Conservation (phyloP, 2,329 filamentous ascomycete genomes). For the Colletotrichum camelliae region DNA sequence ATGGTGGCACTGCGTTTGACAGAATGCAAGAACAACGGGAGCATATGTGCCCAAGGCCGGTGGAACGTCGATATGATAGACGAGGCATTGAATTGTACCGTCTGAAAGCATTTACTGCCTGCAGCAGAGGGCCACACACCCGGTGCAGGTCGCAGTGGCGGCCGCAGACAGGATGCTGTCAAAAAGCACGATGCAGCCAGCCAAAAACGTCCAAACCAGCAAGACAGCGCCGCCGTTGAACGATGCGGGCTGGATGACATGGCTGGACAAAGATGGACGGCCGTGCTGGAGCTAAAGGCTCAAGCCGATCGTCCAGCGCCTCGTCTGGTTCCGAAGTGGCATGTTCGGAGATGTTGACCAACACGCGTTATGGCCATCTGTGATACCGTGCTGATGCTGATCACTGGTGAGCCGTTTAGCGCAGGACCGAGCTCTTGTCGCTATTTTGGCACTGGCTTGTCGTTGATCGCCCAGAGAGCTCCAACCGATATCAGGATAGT, state of each 20-base stretch:
- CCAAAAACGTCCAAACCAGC: background rate
- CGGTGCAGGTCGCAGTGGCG: background rate
- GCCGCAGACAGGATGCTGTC: background rate
- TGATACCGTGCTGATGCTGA: background rate
- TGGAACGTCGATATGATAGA: background rate
- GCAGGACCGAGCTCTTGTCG: background rate
- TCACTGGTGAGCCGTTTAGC: background rate
- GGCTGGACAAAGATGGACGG: background rate
- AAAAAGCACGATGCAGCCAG: background rate
- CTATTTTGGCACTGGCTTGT: background rate
- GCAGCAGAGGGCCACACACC: background rate
- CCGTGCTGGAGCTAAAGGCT: background rate
- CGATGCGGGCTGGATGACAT: background rate
- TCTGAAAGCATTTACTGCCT: background rate
- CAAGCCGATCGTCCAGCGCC: background rate
- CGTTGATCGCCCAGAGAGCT: background rate
- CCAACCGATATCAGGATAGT: background rate
- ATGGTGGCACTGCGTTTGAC: background rate
- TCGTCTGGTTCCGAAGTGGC: background rate
- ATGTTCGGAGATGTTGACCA: background rate
- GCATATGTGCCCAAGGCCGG: background rate
- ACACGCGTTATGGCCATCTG: background rate
- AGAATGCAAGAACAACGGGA: background rate
- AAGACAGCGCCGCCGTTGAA: background rate
- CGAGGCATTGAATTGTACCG: background rate